These are phyloP conservation scores for Selenicereus undatus DNA, from an alignment of 148 eudicot species.

Conservation along the genomic window DNA sequence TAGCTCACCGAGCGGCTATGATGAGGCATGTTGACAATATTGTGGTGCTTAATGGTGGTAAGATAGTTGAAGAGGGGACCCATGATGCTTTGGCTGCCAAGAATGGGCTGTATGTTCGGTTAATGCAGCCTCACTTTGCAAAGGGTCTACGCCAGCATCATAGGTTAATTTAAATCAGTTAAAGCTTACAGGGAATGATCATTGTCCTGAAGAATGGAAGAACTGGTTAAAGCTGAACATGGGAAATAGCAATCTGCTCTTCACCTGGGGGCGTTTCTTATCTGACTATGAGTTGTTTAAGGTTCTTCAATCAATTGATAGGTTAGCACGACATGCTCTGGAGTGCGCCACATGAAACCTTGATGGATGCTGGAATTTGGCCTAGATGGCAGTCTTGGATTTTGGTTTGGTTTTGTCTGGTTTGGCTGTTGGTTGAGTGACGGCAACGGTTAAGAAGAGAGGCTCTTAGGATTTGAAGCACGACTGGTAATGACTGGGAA, in stretches of 20 bases:
- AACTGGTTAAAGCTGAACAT: background rate
- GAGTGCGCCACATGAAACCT: slow-evolving; percentile 22
- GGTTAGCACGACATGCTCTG: slow-evolving; percentile 1
- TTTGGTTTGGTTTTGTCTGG: background rate
- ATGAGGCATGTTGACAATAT: slow-evolving; percentile 98
- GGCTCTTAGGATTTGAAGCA: background rate
- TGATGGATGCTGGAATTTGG: slow-evolving; percentile 1
- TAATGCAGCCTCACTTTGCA: slow-evolving; percentile 95
- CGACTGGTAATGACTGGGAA: background rate
- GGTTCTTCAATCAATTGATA: background rate
- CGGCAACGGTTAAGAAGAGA: background rate
- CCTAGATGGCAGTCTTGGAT: background rate
- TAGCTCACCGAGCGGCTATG: slow-evolving; percentile 97
- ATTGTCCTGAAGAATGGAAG: background rate
- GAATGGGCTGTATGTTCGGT: slow-evolving; percentile 80
- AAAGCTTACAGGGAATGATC: background rate
- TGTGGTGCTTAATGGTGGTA: slow-evolving; percentile 91
- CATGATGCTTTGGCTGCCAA: slow-evolving; percentile 73
- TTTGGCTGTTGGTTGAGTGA: background rate
- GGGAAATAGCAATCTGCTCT: background rate
- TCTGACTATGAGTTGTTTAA: background rate
- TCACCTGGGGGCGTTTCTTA: background rate
- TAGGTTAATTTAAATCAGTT: slow-evolving; percentile 26
- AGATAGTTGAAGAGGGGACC: slow-evolving; percentile 87
- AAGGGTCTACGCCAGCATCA: slow-evolving; percentile 85